Evolutionary conservation across 148 eudicot species (phyloP).

Genomic region (Nyssa sinensis): DNA sequence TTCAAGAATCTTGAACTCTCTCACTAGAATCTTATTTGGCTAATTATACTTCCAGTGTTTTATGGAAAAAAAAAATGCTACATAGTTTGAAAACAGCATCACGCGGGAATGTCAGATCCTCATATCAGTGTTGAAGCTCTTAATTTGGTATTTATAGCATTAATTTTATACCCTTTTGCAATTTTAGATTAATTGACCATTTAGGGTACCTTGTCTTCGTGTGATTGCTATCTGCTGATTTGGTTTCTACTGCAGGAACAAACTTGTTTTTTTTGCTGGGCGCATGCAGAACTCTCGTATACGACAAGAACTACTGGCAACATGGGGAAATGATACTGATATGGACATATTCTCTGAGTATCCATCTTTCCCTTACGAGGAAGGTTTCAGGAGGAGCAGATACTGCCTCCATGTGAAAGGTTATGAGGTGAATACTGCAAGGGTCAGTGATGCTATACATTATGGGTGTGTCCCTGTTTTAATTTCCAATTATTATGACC

Average conservation of each 20-base stretch:
- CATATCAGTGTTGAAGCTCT: too few relatives aligned
- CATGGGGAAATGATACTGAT: constrained; percentile 32
- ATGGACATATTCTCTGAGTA: constrained; percentile 28
- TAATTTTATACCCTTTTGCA: too few relatives aligned
- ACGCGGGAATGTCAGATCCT: too few relatives aligned
- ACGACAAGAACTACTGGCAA: constrained; percentile 19
- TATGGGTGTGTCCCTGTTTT: constrained; percentile 44
- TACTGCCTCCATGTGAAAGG: constrained; percentile 45
- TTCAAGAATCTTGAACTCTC: too few relatives aligned
- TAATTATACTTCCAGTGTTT: too few relatives aligned
- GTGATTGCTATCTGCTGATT: too few relatives aligned
- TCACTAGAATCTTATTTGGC: too few relatives aligned
- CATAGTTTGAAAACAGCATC: too few relatives aligned
- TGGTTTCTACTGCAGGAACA: constrained; percentile 36
- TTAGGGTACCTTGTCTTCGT: too few relatives aligned
- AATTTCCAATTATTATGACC: constrained; percentile 43
- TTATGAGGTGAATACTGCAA: constrained; percentile 46
- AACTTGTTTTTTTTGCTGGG: constrained; percentile 43
- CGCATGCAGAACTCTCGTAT: constrained; percentile 32
- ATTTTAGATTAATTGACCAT: too few relatives aligned
- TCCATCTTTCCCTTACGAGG: constrained; percentile 30
- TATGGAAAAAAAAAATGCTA: too few relatives aligned
- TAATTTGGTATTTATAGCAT: too few relatives aligned
- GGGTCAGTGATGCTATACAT: constrained; percentile 46
- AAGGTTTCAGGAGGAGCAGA: constrained; percentile 35